Base-by-base conservation (phyloP, 345 rosid species). In the Corymbia maculata region DNA sequence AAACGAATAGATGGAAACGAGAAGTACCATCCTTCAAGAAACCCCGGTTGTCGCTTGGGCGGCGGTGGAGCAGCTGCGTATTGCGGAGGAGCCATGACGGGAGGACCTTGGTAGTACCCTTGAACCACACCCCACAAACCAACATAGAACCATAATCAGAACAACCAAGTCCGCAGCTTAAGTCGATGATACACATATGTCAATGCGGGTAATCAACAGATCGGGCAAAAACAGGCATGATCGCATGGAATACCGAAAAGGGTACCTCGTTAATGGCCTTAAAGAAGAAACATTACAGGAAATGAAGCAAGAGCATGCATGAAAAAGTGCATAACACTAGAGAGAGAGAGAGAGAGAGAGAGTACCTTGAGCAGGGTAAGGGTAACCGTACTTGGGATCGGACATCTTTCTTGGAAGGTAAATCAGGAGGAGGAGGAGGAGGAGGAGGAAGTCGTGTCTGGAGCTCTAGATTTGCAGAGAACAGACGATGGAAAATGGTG, bases 41-140 rank as follows among this genome's bases (percentile, higher is more conserved):
- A 94, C 87, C 96, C 95, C 11, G 86, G 51, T 64, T 91, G 47
- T 82, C 91, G 89, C 87, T 85, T 85, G 47, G 94, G 95, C 6
- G 95, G 95, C 8, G 95, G 95, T 5, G 93, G 93, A 88, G 94
- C 91, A 15, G 93, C 91, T 66, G 93, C 92, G 28, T 89, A 89
- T 57, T 93, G 96, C 14, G 96, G 96, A 15, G 96, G 96, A 14
- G 96, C 93, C 93, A 92, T 90, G 89, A 94, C 96, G 13, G 95
- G 96, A 6, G 95, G 95, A 19, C 95, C 95, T 91, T 94, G 95
- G 89, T 94, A 93, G 89, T 93, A 93, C 49, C 95, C 95, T 93
- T 59, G 7, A 61, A 87, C 68, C 30, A 82, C 30, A 55, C 52
- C 86, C 86, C 5, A 8, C 82, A 87, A 51, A 26, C 28, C 53